phyloP scores from a whole-genome alignment of 169 alveolate genomes.

The Fabrea salina region DNA sequence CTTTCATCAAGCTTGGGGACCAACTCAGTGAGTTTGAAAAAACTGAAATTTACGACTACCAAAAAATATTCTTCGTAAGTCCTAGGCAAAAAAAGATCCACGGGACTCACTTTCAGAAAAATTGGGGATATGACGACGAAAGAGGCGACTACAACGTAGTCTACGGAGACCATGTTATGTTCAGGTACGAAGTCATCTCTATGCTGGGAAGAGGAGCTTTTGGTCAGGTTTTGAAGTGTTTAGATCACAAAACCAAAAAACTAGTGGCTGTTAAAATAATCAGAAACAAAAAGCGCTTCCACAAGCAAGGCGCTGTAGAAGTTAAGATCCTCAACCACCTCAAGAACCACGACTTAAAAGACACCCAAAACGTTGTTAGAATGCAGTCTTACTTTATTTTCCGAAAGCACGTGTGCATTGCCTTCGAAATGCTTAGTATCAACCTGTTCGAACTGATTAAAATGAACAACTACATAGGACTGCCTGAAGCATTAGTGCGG shows the following conservation, averaged over 20 bases:
- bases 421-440: constrained; percentile 78
- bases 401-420: constrained; percentile 80
- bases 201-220: constrained; percentile 82
- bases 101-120: not conserved
- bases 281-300: constrained; percentile 77
- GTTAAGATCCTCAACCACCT: constrained; percentile 67
- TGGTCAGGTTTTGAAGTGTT: constrained; percentile 82
- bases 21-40: constrained; percentile 10
- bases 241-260: constrained; percentile 76
- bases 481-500: constrained; percentile 68
- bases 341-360: constrained; percentile 65
- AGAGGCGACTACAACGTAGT: constrained; percentile 78
- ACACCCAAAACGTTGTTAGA: constrained; percentile 67
- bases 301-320: constrained; percentile 79
- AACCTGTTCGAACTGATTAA: constrained; percentile 79
- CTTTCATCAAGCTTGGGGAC: not conserved
- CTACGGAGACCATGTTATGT: constrained; percentile 76
- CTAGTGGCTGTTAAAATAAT: constrained; percentile 77
- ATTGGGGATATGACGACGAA: constrained; percentile 70
- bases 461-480: constrained; percentile 72
- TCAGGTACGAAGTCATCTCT: constrained; percentile 79
- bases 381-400: constrained; percentile 72
- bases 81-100: not conserved
- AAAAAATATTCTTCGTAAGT: constrained; percentile 6
- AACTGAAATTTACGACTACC: constrained; percentile 15